phyloP scores from a whole-genome alignment of 352 stramenopile species.

The Pythium chondricola region DNA sequence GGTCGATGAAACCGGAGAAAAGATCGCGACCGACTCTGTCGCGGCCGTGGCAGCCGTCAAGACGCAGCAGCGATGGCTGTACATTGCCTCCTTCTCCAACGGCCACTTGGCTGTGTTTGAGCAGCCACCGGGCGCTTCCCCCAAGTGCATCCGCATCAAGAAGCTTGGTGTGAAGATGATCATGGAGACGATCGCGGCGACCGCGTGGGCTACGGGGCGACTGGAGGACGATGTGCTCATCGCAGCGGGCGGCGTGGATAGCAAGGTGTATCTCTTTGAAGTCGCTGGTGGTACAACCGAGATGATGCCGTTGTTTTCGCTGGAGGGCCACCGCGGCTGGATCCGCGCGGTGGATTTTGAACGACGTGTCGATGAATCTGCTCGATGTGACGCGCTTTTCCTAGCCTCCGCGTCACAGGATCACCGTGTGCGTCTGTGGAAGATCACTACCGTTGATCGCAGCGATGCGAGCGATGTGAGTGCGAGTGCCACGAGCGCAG shows the following conservation, averaged over 20 bases:
- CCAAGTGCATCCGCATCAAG: conserved; percentile 12
- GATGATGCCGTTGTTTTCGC: conserved; percentile 29
- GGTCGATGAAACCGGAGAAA: not conserved
- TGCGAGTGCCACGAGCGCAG: conserved; percentile 16
- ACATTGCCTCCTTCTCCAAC: conserved; percentile 41
- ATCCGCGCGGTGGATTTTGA: conserved; percentile 61
- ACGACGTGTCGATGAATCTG: not conserved
- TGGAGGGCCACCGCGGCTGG: conserved; percentile 65
- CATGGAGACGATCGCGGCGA: conserved; percentile 41
- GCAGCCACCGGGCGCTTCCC: not conserved
- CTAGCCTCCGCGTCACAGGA: conserved; percentile 67
- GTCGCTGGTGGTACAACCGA: conserved; percentile 10
- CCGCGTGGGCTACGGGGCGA: conserved; percentile 2
- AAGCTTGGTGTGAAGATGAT: conserved; percentile 36
- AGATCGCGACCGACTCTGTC: conserved; percentile 29
- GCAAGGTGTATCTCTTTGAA: conserved; percentile 60
- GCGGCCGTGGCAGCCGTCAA: conserved; percentile 25
- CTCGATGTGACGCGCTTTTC: conserved; percentile 6
- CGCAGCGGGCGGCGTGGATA: conserved; percentile 60
- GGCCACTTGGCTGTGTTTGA: conserved; percentile 35
- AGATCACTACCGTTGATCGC: conserved; percentile 17
- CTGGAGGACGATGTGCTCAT: conserved; percentile 35
- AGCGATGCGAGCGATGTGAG: not conserved
- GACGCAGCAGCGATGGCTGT: conserved; percentile 29
- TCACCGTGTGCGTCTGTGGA: conserved; percentile 65